Base-by-base conservation (phyloP, 768 basidiomycete species). In the Gloeophyllum trabeum region DNA sequence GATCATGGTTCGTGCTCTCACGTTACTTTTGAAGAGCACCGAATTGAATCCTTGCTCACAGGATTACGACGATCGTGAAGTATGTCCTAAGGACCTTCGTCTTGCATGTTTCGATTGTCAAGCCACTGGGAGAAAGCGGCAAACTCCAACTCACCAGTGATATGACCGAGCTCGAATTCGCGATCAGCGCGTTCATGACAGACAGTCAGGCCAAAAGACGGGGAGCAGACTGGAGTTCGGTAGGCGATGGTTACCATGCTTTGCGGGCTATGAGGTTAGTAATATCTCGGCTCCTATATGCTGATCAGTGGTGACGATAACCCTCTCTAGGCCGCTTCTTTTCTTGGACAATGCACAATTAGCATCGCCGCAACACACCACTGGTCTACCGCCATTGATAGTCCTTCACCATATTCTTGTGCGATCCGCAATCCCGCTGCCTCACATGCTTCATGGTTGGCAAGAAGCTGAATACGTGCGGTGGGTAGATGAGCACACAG, bases 141-240 rank as follows among this genome's bases (percentile, higher is more conserved):
- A 97, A 96, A 57, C 73, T 99, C 20, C 92, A 94, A 61, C 69
- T 98, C 48, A 89, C 91, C 44, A 86, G 80, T 37, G 94, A 99
- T 59, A 94, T 97, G 91, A 86, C 93, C 0, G 87, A 91, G 57
- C 71, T 98, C 46, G 96, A 99, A 63, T 96, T 98, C 57, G 80
- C 87, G 0, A 58, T 99, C 42, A 84, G 79, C 51, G 75, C 85
- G 3, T 87, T 97, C 57, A 67, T 81, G 64, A 66, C 65, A 1
- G 77, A 79, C 43, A 68, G 69, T 39, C 56, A 65, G 2, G 71
- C 74, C 47, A 67, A 66, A 44, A 76, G 78, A 51, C 74, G 80
- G 4, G 74, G 77, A 1, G 71, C 75, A 7, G 76, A 75, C 50
- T 65, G 94, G 32, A 84, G 86, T 47, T 70, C 62, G 13, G 71